Conservation (phyloP, 169 alveolate species). For the Plasmodium reichenowi region DNA sequence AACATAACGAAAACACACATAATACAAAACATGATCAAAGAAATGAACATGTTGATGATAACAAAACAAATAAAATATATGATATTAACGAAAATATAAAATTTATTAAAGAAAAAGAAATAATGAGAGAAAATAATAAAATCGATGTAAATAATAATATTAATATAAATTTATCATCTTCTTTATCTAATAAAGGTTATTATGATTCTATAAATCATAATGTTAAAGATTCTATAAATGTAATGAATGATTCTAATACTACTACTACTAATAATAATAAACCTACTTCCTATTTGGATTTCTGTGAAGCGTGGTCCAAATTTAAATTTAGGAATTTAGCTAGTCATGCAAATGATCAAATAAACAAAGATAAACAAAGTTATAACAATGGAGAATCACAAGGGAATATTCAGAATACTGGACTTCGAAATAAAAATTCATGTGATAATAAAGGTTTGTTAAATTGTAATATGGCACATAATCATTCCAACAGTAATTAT, state of each 20-base stretch:
- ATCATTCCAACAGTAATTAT: not conserved
- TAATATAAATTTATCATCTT: not conserved
- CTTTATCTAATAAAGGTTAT: not conserved
- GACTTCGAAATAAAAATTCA: not conserved
- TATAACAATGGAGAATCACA: constrained; percentile 3
- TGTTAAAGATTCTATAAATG: not conserved
- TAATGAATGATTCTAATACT: not conserved
- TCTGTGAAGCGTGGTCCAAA: constrained; percentile 11
- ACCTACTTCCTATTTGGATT: constrained; percentile 1
- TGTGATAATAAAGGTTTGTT: not conserved
- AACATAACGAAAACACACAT: not conserved
- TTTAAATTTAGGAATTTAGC: constrained; percentile 9
- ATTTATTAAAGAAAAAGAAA: not conserved
- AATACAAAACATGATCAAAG: not conserved
- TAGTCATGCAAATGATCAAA: constrained; percentile 2
- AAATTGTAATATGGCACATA: not conserved
- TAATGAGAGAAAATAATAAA: not conserved
- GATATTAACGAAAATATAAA: not conserved
- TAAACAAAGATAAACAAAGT: not conserved
- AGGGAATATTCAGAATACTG: not conserved
- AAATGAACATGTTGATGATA: not conserved
- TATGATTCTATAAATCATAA: not conserved
- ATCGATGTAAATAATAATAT: not conserved
- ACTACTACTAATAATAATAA: constrained; percentile 1
- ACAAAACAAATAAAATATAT: not conserved